Evolutionary conservation across 805 yeast species (phyloP).

Genomic region (Wickerhamiella qilinensis): DNA sequence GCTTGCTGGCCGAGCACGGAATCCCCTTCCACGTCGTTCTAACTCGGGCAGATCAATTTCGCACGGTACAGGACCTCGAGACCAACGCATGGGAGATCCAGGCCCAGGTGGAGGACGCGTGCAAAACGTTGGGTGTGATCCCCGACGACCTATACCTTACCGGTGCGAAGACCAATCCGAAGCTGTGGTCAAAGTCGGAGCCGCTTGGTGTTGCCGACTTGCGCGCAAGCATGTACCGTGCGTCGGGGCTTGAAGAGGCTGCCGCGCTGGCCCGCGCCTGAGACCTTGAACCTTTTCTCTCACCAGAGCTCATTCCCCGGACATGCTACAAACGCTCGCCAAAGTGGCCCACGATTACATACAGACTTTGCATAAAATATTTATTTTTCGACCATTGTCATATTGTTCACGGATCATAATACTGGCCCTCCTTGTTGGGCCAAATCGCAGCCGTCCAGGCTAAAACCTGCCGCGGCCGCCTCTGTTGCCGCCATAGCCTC

Average conservation of each 20-base stretch:
- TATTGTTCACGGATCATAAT: too few species aligned
- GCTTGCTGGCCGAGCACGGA: constrained; percentile 35
- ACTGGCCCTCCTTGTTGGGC: too few species aligned
- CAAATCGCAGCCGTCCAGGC: too few species aligned
- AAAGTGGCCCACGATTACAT: too few species aligned
- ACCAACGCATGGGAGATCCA: not conserved
- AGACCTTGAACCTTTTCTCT: too few species aligned
- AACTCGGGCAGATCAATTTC: constrained; percentile 47
- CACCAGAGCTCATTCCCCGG: too few species aligned
- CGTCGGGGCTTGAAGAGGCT: constrained; percentile 12
- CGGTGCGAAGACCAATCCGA: constrained; percentile 9
- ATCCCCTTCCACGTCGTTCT: constrained; percentile 57
- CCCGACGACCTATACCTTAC: constrained; percentile 22
- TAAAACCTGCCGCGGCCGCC: too few species aligned
- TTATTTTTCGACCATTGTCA: too few species aligned
- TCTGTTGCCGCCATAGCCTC: constrained; percentile 14
- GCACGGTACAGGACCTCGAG: not conserved
- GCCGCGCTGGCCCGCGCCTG: too few species aligned
- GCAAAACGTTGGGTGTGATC: constrained; percentile 16
- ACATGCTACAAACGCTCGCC: too few species aligned
- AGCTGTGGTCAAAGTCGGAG: constrained; percentile 1
- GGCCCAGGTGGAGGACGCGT: not conserved
- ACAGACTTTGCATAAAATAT: too few species aligned
- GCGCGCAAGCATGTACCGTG: constrained; percentile 13
- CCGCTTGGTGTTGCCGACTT: constrained; percentile 16